These are phyloP conservation scores for Erodium trifolium DNA, from an alignment of 441 rosid species.

Conservation along the genomic window DNA sequence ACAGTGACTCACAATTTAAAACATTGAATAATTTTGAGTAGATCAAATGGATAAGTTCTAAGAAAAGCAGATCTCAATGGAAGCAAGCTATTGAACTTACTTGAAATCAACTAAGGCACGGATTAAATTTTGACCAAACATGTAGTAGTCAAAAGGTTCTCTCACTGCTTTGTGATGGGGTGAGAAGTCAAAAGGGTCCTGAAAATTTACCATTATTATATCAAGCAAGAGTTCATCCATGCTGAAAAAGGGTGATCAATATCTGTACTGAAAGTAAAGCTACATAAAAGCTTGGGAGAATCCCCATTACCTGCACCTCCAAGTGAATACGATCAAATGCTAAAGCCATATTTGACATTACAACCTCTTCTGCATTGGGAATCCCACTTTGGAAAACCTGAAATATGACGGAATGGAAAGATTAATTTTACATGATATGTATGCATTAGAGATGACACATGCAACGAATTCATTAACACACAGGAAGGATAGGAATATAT, in stretches of 20 bases:
- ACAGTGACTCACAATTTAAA: conserved; percentile 3
- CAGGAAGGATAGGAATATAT: conserved; percentile 7
- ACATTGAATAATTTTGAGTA: conserved; percentile 12
- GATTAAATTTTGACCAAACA: conserved; percentile 87
- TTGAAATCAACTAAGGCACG: conserved; percentile 78
- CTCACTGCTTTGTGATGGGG: conserved; percentile 81
- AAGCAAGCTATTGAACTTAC: conserved; percentile 35
- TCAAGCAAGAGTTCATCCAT: conserved; percentile 23
- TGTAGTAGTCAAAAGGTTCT: conserved; percentile 89
- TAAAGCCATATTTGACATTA: conserved; percentile 73
- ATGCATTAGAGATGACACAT: neutral
- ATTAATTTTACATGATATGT: conserved; percentile 6
- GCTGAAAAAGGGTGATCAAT: conserved; percentile 15
- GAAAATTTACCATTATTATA: conserved; percentile 26
- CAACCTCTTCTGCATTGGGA: conserved; percentile 48
- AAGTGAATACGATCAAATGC: conserved; percentile 64
- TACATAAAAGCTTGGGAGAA: conserved; percentile 17
- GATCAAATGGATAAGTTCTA: neutral
- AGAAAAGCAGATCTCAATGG: conserved; percentile 7
- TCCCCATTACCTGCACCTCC: conserved; percentile 67
- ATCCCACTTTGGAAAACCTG: conserved; percentile 77
- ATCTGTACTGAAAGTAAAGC: conserved; percentile 10
- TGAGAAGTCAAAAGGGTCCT: conserved; percentile 72
- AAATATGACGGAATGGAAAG: conserved; percentile 16
- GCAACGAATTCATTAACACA: conserved; percentile 5